Base-by-base conservation (phyloP, 306 rosid species). In the Trichosanthes truncata region DNA sequence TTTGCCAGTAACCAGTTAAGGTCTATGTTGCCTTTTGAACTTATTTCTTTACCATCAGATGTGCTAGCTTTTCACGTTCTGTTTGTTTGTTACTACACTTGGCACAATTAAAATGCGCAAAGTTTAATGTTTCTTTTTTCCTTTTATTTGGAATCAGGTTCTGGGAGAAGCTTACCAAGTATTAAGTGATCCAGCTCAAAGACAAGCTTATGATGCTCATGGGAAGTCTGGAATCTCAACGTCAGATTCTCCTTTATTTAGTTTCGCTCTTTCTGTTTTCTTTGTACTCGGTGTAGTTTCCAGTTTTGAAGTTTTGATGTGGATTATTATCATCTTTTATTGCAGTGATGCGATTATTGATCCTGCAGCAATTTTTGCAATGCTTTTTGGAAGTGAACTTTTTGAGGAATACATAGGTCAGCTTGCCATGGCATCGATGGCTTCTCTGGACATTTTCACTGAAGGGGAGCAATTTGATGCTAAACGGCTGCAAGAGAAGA, bases 111-210 rank as follows among this genome's bases (percentile, higher is more conserved):
- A 36, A 68, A 20, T n/a, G n/a, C 14, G 76, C 76, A 0, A 40
- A 21, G 41, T 25, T 48, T 25, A 13, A 73, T 8, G 41, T 72
- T 67, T 9, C 14, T 33, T 35, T 65, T 33, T 36, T 62, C 17
- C 26, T 40, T 75, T 53, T 76, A 51, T 35, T 77, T 49, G 74
- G 41, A 72, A 85, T 89, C 87, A 95, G 98, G 97, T 90, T 72
- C 83, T 95, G 76, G 98, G 98, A 36, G 98, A 95, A 86, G 98
- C 98, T 81, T 95, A 95, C 91, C 98, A 95, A 83, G 98, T 95
- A 55, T 80, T 95, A 60, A 91, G 98, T 82, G 97, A 95, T 80
- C 93, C 91, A 77, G 6, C 83, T 71, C 98, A 95, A 88, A 88
- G 97, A 56, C 94, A 95, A 88, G 97, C 98, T 18, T 95, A 95